Evolutionary conservation across 345 rosid genomes (phyloP), one percentile per base, ranked within the genome.

Genomic region (Psidium guajava): DNA sequence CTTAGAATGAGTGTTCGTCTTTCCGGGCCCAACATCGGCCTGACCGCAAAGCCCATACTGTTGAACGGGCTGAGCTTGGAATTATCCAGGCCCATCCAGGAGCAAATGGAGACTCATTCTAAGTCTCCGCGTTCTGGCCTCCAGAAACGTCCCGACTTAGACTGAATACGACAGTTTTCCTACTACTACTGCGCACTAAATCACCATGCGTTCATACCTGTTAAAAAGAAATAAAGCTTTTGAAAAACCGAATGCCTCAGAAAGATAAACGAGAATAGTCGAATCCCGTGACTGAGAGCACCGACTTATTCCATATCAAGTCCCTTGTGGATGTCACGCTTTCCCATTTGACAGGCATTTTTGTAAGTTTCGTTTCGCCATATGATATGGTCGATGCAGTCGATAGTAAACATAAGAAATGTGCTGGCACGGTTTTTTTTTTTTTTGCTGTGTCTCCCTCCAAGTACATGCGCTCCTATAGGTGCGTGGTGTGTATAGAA

Each of bases 311-410:
- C 36, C 36, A 32, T 20, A 8, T 64, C 12, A 1, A 2, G 8
- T 32, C 3, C 6, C 24, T 32, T 32, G 21, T 6, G 13, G 8
- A 16, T 1, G 1, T 64, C 6, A 13, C 40, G 36, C 5, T 27
- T 14, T 32, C 13, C 10, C 4, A 10, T 32, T 32, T 0, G 0
- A 0, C 1, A 32, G 0, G 3, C 44, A 3, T 8, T 64, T 16
- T 9, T 0, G 1, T 64, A 32, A 32, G 6, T 64, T 64, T 18
- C 1, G 9, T 32, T 18, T 64, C 6, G 10, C 6, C 36, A 8
- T 10, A 64, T 32, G 10, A 8, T 21, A 64, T 1, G 1, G 5
- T 64, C 4, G 3, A 64, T 64, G 14, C 32, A 16, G 28, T 28
- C 11, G 8, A 64, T 64, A 2, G 4, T 18, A 32, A 64, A 64